Evolutionary conservation across 345 rosid genomes (phyloP).

Genomic region (Acer campestre): DNA sequence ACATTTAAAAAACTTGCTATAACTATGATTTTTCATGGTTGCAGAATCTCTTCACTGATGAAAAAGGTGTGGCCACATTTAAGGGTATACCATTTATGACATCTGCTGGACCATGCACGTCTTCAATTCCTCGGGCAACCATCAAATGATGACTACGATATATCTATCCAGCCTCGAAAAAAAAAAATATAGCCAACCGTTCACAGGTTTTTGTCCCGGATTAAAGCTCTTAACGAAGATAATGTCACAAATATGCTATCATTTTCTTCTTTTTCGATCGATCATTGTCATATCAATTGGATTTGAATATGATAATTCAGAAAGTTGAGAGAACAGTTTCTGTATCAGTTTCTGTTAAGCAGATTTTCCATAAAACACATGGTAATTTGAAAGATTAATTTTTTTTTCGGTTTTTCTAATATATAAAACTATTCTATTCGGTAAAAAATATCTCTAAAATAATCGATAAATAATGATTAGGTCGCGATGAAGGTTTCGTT

Average conservation of each 20-base stretch:
- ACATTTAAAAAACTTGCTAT: background rate
- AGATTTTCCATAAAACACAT: too few relatives aligned
- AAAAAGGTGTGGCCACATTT: conserved; percentile 87
- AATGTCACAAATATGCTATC: background rate
- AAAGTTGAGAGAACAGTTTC: background rate
- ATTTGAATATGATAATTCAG: background rate
- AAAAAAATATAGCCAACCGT: background rate
- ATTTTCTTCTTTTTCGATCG: background rate
- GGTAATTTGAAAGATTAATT: too few relatives aligned
- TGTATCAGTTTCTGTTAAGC: background rate
- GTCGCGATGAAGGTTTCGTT: too few relatives aligned
- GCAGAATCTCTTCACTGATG: conserved; percentile 92
- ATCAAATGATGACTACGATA: conserved; percentile 52
- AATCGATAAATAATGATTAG: too few relatives aligned
- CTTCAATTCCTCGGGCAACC: conserved; percentile 71
- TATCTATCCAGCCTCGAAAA: background rate
- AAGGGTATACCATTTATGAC: conserved; percentile 95
- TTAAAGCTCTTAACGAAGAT: background rate
- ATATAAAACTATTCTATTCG: too few relatives aligned
- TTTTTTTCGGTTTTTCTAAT: too few relatives aligned
- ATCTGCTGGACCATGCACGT: conserved; percentile 80
- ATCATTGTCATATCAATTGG: conserved; percentile 17
- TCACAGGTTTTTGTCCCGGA: conserved; percentile 13
- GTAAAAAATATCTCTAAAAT: too few relatives aligned
- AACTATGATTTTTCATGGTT: conserved; percentile 22